phyloP scores from a whole-genome alignment of 257 asterid species.

The Sherardia arvensis region DNA sequence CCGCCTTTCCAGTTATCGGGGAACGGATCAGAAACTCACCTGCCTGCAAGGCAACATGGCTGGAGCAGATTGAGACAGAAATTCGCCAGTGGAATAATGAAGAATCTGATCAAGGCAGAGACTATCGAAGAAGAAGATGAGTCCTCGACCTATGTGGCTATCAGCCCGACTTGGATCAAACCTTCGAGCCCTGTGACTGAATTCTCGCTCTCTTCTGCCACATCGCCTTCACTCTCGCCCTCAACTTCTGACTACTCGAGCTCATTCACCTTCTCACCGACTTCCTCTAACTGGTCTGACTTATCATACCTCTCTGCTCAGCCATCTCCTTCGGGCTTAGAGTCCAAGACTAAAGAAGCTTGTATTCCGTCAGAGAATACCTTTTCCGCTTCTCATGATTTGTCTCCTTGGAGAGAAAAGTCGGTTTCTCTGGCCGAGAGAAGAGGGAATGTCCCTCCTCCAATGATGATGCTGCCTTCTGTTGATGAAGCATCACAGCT shows the following conservation, averaged over 20 bases:
- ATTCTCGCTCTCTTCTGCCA: constrained; percentile 31
- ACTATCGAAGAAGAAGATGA: constrained; percentile 28
- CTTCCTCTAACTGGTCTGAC: constrained; percentile 88
- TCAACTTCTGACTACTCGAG: constrained; percentile 69
- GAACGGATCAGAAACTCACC: constrained; percentile 46
- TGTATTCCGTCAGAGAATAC: constrained; percentile 21
- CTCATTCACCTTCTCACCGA: constrained; percentile 75
- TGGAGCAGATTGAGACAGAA: constrained; percentile 69
- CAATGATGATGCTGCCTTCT: constrained; percentile 42
- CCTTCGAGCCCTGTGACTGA: constrained; percentile 21
- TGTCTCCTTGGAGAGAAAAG: constrained; percentile 24
- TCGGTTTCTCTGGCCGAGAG: constrained; percentile 40
- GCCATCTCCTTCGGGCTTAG: constrained; percentile 48
- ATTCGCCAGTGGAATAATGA: constrained; percentile 34
- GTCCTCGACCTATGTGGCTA: constrained; percentile 36
- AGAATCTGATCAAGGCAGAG: constrained; percentile 26
- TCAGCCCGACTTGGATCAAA: constrained; percentile 32
- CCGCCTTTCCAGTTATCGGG: constrained; percentile 59
- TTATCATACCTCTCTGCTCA: constrained; percentile 53
- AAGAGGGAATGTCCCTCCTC: constrained; percentile 37
- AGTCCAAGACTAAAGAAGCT: constrained; percentile 19
- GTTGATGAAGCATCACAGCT: constrained; percentile 39
- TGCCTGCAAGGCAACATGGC: constrained; percentile 62
- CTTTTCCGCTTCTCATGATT: constrained; percentile 18
- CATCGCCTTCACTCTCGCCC: constrained; percentile 78